Percentiles rank a stretch among this genome's conserved stretches.
Evolutionary conservation across 306 rosid species (phyloP).

Genomic region (Geum urbanum): DNA sequence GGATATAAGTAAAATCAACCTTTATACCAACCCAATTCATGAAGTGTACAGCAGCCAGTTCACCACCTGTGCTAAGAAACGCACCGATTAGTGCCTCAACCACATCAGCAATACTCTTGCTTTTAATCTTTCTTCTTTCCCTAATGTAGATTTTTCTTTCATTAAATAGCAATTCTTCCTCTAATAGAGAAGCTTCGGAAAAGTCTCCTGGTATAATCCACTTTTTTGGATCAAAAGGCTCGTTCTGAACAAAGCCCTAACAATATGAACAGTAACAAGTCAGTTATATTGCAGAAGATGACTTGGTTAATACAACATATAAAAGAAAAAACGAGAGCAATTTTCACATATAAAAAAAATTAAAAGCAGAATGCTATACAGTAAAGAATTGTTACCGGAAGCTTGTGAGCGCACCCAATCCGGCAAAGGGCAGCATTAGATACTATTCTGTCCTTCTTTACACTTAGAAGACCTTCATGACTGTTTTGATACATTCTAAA

Average conservation of each 20-base stretch:
- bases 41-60: conserved; percentile 53
- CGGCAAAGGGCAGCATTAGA: conserved; percentile 63
- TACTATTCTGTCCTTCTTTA: conserved; percentile 57
- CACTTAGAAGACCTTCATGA: conserved; percentile 75
- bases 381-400: conserved; percentile 51
- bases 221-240: conserved; percentile 53
- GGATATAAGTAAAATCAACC: conserved; percentile 40
- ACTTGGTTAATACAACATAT: background rate
- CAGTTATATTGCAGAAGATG: background rate
- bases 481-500: conserved; percentile 43
- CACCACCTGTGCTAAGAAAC: conserved; percentile 69
- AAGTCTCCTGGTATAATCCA: conserved; percentile 68
- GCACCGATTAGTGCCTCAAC: conserved; percentile 96
- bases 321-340: background rate
- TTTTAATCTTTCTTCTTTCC: conserved; percentile 43
- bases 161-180: conserved; percentile 31
- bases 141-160: conserved; percentile 33
- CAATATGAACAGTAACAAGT: conserved; percentile 19
- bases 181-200: conserved; percentile 21
- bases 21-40: conserved; percentile 74
- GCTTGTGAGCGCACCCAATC: conserved; percentile 49
- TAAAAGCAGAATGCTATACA: background rate
- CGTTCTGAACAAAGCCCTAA: conserved; percentile 76
- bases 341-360: too few relatives aligned
- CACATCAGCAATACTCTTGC: conserved; percentile 67